These are phyloP conservation scores for Flaveria robusta DNA, from an alignment of 129 eudicot species.

Conservation along the genomic window DNA sequence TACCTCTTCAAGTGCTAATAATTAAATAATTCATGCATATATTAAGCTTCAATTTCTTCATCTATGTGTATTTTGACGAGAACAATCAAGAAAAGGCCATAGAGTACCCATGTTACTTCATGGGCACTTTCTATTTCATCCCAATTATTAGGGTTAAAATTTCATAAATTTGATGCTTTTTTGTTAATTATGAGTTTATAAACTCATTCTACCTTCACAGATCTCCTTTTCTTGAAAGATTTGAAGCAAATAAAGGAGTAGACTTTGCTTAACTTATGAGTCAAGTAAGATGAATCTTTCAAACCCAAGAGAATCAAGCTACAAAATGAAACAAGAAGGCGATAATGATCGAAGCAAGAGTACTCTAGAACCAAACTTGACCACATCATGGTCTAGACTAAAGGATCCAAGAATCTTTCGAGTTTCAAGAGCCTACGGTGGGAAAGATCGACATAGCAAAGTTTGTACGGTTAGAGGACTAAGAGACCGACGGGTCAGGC, in stretches of 20 bases:
- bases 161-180: not conserved
- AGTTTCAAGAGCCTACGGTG: constrained; percentile 82
- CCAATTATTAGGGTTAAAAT: constrained; percentile 10
- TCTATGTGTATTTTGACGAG: constrained; percentile 17
- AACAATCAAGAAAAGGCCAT: constrained; percentile 29
- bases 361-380: constrained; percentile 19
- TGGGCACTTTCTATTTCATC: constrained; percentile 21
- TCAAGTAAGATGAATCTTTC: constrained; percentile 43
- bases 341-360: constrained; percentile 21
- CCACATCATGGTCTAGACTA: constrained; percentile 76
- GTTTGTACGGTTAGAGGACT: constrained; percentile 88
- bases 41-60: too few species aligned
- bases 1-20: constrained; percentile 27
- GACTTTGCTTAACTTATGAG: constrained; percentile 25
- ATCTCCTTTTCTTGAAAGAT: constrained; percentile 30
- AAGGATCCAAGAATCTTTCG: constrained; percentile 94
- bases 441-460: constrained; percentile 93
- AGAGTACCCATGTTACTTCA: constrained; percentile 32
- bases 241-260: constrained; percentile 26
- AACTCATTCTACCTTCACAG: constrained; percentile 28
- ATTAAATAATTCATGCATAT: too few species aligned
- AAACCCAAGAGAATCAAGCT: constrained; percentile 37
- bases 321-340: constrained; percentile 42
- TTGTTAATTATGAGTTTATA: not conserved
- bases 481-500: constrained; percentile 82